These are phyloP conservation scores for Polyporus arcularius DNA, from an alignment of 768 basidiomycete species.

Conservation along the genomic window DNA sequence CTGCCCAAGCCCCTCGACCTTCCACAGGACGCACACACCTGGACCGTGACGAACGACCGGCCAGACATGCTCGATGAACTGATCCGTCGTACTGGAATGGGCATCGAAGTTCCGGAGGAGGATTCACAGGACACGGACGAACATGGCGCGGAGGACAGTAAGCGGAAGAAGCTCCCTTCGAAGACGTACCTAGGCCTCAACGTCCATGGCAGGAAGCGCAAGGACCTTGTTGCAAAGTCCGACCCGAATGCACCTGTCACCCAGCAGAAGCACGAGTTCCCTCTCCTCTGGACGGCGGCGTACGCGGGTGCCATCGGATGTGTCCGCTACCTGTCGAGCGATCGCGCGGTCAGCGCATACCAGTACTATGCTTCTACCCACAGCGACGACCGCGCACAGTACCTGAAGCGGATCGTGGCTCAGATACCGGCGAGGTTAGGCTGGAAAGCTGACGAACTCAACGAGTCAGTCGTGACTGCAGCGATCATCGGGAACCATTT, in stretches of 20 bases:
- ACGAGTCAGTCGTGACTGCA: constrained; percentile 54
- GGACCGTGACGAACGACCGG: constrained; percentile 43
- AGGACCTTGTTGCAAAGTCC: constrained; percentile 50
- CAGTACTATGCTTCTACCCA: constrained; percentile 46
- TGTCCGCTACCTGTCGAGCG: constrained; percentile 49
- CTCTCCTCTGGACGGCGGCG: constrained; percentile 49
- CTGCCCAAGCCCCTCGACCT: constrained; percentile 33
- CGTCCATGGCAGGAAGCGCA: constrained; percentile 64
- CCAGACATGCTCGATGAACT: constrained; percentile 57
- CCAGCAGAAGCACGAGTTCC: constrained; percentile 2
- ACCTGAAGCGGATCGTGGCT: constrained; percentile 40
- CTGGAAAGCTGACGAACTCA: constrained; percentile 46
- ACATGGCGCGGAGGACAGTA: constrained; percentile 9
- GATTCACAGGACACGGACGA: constrained; percentile 35
- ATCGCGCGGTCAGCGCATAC: constrained; percentile 52
- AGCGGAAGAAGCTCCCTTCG: constrained; percentile 31
- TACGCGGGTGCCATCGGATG: constrained; percentile 29
- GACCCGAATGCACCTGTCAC: constrained; percentile 44
- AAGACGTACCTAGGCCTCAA: constrained; percentile 59
- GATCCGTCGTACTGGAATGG: constrained; percentile 51
- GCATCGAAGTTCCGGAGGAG: constrained; percentile 18
- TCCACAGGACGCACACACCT: constrained; percentile 24
- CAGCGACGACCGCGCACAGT: constrained; percentile 44
- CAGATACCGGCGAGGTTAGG: constrained; percentile 53
- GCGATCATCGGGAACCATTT: constrained; percentile 41